phyloP scores from a whole-genome alignment of 805 yeast species.

The Wickerhamiella australiensis region DNA sequence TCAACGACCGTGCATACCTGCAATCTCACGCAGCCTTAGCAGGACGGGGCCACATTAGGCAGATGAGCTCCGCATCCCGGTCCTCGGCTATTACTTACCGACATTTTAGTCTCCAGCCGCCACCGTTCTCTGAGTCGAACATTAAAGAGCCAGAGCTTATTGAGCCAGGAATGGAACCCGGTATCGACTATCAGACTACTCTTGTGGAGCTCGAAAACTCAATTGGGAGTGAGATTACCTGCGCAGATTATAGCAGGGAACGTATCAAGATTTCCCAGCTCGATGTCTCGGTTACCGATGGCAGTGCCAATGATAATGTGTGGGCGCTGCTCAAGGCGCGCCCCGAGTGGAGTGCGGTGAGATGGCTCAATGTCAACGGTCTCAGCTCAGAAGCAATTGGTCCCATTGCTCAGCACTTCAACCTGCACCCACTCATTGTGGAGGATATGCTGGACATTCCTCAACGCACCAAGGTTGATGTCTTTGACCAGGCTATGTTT shows the following conservation, averaged over 20 bases:
- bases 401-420: constrained; percentile 34
- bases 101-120: constrained; percentile 5
- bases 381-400: constrained; percentile 50
- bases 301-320: constrained; percentile 11
- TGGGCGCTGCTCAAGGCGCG: constrained; percentile 25
- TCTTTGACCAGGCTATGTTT: constrained; percentile 41
- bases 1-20: neutral
- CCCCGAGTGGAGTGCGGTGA: constrained; percentile 40
- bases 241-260: constrained; percentile 38
- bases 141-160: neutral
- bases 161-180: constrained; percentile 36
- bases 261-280: constrained; percentile 36
- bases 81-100: constrained; percentile 1
- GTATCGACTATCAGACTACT: constrained; percentile 41
- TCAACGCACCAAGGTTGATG: constrained; percentile 45
- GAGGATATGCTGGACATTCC: constrained; percentile 56
- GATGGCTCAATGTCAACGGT: constrained; percentile 50
- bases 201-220: constrained; percentile 37
- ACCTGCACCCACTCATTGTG: constrained; percentile 42
- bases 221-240: constrained; percentile 42
- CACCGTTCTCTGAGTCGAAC: neutral
- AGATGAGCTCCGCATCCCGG: neutral
- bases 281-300: constrained; percentile 29
- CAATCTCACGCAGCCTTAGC: neutral
- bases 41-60: neutral